These are phyloP conservation scores for Citrullus mucosospermus DNA, from an alignment of 306 rosid species.

Conservation along the genomic window DNA sequence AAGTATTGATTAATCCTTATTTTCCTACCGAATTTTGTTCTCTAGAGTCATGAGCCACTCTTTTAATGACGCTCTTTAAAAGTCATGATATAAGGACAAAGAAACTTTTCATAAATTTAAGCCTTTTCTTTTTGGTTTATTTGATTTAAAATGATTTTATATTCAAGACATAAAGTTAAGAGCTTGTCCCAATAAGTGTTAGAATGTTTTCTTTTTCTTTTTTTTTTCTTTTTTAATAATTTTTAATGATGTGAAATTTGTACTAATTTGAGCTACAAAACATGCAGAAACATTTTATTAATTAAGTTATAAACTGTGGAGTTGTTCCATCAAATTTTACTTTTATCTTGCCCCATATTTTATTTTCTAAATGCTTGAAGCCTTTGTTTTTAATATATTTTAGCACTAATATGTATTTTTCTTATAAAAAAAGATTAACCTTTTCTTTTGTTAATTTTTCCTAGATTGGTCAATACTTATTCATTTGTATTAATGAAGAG, in stretches of 20 bases:
- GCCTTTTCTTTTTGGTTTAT: background rate
- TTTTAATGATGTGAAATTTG: background rate
- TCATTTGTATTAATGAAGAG: no score
- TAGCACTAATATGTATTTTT: no score
- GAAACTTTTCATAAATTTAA: background rate
- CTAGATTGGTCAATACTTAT: no score
- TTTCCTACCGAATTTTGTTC: background rate
- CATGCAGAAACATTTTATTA: background rate
- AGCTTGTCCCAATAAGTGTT: background rate
- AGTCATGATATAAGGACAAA: no score
- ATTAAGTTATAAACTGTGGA: no score
- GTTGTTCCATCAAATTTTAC: background rate
- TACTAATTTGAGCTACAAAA: background rate
- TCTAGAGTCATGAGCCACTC: background rate
- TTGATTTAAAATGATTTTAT: background rate
- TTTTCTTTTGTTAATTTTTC: no score
- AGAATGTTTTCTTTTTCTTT: background rate
- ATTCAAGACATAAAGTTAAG: background rate
- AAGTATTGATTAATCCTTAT: background rate
- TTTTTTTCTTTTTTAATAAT: background rate
- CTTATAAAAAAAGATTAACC: no score
- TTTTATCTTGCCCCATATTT: no score
- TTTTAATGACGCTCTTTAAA: background rate
- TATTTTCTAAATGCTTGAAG: no score
- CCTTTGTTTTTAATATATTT: no score